Evolutionary conservation across 306 rosid species (phyloP).

Genomic region (Citrullus colocynthis): DNA sequence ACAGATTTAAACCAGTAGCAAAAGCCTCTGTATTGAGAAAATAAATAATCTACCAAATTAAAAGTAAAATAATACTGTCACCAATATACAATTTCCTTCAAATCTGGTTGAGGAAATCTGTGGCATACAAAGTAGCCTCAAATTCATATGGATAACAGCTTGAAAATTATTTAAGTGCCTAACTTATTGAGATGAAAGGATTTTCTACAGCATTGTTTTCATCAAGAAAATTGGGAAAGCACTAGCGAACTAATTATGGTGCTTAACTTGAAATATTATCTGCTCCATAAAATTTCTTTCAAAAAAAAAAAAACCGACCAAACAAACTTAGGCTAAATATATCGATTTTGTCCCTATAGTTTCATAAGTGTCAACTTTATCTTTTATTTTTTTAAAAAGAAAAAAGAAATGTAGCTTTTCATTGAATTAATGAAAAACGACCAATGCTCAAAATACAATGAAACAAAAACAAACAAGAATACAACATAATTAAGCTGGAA

Average conservation of each 20-base stretch:
- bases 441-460: too few relatives aligned
- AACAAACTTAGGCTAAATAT: neutral
- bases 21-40: slow-evolving; percentile 1
- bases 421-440: too few relatives aligned
- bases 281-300: neutral
- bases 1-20: slow-evolving; percentile 15
- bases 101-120: neutral
- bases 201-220: neutral
- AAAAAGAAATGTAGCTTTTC: too few relatives aligned
- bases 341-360: too few relatives aligned
- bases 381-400: too few relatives aligned
- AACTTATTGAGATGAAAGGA: neutral
- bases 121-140: neutral
- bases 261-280: neutral
- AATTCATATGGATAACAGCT: neutral
- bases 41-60: slow-evolving; percentile 1
- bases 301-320: too few relatives aligned
- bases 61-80: neutral
- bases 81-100: neutral
- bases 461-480: too few relatives aligned
- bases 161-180: neutral
- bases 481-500: too few relatives aligned
- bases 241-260: neutral
- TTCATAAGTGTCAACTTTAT: too few relatives aligned
- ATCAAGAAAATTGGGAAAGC: neutral